Evolutionary conservation across 2,329 filamentous ascomycete genomes (phyloP).

Genomic region (Fusarium ramigenum): DNA sequence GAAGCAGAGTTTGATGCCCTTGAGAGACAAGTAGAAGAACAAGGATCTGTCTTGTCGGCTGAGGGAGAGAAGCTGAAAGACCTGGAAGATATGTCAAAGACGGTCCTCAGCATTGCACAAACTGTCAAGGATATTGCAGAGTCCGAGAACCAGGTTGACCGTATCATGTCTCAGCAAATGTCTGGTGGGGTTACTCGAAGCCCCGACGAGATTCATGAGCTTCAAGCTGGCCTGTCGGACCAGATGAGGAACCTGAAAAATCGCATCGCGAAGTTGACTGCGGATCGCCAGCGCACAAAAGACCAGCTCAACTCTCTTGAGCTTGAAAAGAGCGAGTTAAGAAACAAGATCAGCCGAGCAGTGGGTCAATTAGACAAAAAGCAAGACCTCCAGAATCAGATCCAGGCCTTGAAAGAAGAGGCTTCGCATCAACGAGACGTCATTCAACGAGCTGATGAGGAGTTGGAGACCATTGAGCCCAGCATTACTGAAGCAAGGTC

Average conservation of each 20-base stretch:
- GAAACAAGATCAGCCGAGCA: constrained; percentile 75
- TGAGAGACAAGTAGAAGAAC: constrained; percentile 70
- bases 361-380: constrained; percentile 85
- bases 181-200: constrained; percentile 72
- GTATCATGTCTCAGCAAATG: constrained; percentile 79
- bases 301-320: constrained; percentile 76
- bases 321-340: constrained; percentile 78
- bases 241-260: constrained; percentile 72
- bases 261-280: constrained; percentile 70
- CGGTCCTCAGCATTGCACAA: constrained; percentile 78
- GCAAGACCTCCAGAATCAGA: constrained; percentile 72
- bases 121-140: constrained; percentile 76
- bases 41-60: constrained; percentile 73
- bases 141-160: constrained; percentile 77
- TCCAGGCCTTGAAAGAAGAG: constrained; percentile 77
- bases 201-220: constrained; percentile 84
- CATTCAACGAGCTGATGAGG: constrained; percentile 75
- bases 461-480: constrained; percentile 78
- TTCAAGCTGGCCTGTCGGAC: constrained; percentile 73
- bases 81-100: constrained; percentile 78
- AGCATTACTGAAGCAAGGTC: constrained; percentile 79
- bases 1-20: constrained; percentile 70
- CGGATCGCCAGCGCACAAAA: constrained; percentile 76
- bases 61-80: constrained; percentile 74
- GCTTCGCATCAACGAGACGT: constrained; percentile 74